Percentiles rank a stretch among this genome's conserved stretches.
phyloP scores from a whole-genome alignment of 768 basidiomycete genomes.

The Boletus subparvulus region DNA sequence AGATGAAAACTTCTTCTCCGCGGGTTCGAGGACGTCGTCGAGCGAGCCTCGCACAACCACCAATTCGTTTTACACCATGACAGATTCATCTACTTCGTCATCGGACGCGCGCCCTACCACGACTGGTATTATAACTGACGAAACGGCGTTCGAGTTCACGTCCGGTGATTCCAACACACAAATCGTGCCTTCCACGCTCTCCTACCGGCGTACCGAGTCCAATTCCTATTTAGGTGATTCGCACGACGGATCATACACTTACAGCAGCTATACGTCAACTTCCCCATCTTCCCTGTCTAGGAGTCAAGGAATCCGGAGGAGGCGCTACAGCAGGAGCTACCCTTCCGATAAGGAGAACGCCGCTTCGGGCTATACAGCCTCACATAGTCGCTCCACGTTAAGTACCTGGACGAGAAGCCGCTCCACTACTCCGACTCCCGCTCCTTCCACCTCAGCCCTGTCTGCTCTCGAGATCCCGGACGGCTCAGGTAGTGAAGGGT shows the following conservation, averaged over 20 bases:
- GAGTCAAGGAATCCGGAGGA: constrained; percentile 55
- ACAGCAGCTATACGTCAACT: constrained; percentile 35
- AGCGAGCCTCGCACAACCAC: constrained; percentile 28
- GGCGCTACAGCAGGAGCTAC: constrained; percentile 40
- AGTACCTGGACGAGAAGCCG: constrained; percentile 35
- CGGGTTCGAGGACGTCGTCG: constrained; percentile 36
- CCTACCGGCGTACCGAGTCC: constrained; percentile 51
- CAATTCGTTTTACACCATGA: constrained; percentile 37
- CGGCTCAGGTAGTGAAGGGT: constrained; percentile 50
- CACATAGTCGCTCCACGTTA: constrained; percentile 35
- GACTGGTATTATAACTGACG: constrained; percentile 38
- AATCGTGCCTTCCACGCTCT: constrained; percentile 49
- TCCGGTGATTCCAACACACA: constrained; percentile 44
- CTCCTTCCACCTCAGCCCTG: constrained; percentile 29
- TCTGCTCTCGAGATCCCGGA: constrained; percentile 33
- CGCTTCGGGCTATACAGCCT: constrained; percentile 33
- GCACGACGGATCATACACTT: constrained; percentile 40
- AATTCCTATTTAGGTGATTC: constrained; percentile 59
- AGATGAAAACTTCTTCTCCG: constrained; percentile 50
- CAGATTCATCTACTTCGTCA: constrained; percentile 32
- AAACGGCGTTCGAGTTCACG: constrained; percentile 38
- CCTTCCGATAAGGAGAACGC: constrained; percentile 61
- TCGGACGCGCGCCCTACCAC: constrained; percentile 29
- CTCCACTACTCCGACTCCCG: constrained; percentile 32
- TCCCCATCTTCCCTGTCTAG: constrained; percentile 60